Base-by-base conservation (phyloP, 192 early-diverging fungal species). In the Lobosporangium transversale region DNA sequence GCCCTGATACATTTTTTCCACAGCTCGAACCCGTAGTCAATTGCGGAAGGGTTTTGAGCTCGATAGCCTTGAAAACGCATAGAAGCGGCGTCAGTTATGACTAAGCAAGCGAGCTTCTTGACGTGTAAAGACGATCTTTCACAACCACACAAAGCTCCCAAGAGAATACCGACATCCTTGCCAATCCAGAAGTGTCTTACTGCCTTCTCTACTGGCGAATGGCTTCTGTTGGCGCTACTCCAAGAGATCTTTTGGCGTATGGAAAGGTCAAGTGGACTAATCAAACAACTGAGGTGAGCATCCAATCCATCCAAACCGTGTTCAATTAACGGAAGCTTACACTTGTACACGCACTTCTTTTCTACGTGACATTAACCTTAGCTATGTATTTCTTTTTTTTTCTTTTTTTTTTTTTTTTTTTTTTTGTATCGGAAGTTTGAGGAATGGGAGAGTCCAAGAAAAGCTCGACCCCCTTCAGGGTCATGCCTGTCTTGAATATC, bases 221-320 rank as follows among this genome's bases (percentile, higher is more conserved):
- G 7, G 42, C 58, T 1, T 67, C 58, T 0, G 59, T 59, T 17
- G 71, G 50, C 0, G 48, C 71, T 1, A 66, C 71, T 0, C 18
- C 71, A 0, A 21, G 71, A 9, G 62, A 75, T 40, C 49, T 75
- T 15, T 51, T 75, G 14, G 42, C 71, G 0, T 75, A 60, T 43
- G 71, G 71, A 11, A 66, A 66, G 7, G 71, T 36, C 32, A 40
- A 20, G 18, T 75, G 71, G 71, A 53, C 30, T 24, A 66, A 75
- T 35, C 56, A 53, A 20, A 7, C 45, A 17, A 48, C 62, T 4
- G 21, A 18, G 20, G 70, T 74, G 56, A 58, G 42, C 9, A 0
- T 27, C n/a, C 58, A 18, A n/a, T 15, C 5, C 24, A 12, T 33
- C 18, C 11, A 4, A 2, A 8, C 4, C 21, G 18, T 6, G 14